A percentile compares a stretch with the other conserved stretches of the same genome.
Conservation (phyloP, 768 basidiomycete genomes). For the Termitomyces sp. region DNA sequence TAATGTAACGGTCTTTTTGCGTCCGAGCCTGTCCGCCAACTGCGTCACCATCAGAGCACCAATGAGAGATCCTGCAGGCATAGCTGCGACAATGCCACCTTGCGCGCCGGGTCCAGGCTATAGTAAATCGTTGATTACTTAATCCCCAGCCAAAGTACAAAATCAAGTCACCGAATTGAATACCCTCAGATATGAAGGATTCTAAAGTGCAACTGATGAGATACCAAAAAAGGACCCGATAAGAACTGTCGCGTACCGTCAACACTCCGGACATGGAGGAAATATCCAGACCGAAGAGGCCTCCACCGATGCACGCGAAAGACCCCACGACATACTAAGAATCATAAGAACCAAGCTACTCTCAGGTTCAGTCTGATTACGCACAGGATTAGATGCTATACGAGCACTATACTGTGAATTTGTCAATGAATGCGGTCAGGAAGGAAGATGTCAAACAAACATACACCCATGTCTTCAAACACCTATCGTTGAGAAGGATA, state of each 20-base stretch:
- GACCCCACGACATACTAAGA: constrained; percentile 68
- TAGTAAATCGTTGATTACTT: neutral
- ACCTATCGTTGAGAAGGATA: neutral
- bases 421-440: neutral
- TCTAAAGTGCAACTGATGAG: constrained; percentile 18
- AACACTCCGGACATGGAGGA: constrained; percentile 79
- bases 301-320: constrained; percentile 79
- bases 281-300: constrained; percentile 77
- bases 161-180: constrained; percentile 26
- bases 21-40: constrained; percentile 61
- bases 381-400: constrained; percentile 56
- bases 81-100: constrained; percentile 73
- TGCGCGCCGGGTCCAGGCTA: constrained; percentile 51
- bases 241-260: constrained; percentile 29
- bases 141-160: neutral
- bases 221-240: neutral
- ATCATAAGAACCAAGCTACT: neutral
- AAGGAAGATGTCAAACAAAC: neutral
- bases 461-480: constrained; percentile 14
- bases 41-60: constrained; percentile 60
- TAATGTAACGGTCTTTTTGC: constrained; percentile 61
- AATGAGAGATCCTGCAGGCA: constrained; percentile 70
- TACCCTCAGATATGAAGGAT: constrained; percentile 28
- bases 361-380: neutral
- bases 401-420: constrained; percentile 41